Base-by-base conservation (phyloP, 176 grass and related monocot species). In the Hordeum marinum region DNA sequence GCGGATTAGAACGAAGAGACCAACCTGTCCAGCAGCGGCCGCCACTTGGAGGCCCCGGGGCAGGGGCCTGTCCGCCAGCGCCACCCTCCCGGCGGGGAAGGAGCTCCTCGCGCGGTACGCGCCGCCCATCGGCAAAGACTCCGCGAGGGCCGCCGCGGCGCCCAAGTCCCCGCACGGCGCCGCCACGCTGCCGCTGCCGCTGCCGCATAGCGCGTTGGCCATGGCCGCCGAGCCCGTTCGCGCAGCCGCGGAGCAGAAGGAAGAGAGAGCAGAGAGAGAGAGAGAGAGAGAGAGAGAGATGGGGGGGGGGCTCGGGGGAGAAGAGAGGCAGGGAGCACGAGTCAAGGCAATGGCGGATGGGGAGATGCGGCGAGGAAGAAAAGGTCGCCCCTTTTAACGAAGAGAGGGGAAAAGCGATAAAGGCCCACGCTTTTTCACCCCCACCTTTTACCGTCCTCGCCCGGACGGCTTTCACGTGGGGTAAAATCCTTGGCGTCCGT, bases 1-100 rank as follows among this genome's bases (percentile, higher is more conserved):
- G 41, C 31, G 77, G 12, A 75, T 87, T 66, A 3, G 21, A 15
- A 45, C 18, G 3, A 25, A 37, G 0, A 27, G 31, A 77, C 80
- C 0, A 0, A 99, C 96, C 85, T 91, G 85, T 0, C 83, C 84
- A 45, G 75, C 37, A 26, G 78, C 60, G 15, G 85, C 78, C 52
- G 81, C 68, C 66, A 66, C 89, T 23, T 88, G 64, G 52, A 83
- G 52, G 80, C 11, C 82, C 40, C 74, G 85, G 13, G 65, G 78
- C 54, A 83, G 39, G 12, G 77, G 74, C 80, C 57, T 85, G 31
- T 84, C 67, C 54, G 80, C 24, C 3, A 89, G 34, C 2, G 81
- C 69, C 83, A 95, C 37, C 71, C 91, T 94, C 27, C 89, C 85
- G 8, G 82, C 80, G 29, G 58, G 24, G 48, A 98, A 95, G 9